phyloP scores from a whole-genome alignment of 2,329 filamentous ascomycete species.

The Stachybotrys echinatus region DNA sequence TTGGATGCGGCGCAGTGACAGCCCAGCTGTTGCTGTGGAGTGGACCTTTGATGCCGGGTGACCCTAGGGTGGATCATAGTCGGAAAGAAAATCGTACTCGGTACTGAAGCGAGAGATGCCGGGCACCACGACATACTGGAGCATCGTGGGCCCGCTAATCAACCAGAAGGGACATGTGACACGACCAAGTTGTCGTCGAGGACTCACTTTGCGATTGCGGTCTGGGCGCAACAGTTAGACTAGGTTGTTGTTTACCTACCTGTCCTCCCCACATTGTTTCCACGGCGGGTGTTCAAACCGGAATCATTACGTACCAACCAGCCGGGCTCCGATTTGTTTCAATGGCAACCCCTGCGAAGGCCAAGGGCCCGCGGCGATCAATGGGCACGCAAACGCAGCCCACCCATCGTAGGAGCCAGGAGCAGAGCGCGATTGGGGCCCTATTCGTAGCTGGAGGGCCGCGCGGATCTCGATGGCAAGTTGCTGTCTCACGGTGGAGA shows the following conservation, averaged over 20 bases:
- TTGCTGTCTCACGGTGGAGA: neutral
- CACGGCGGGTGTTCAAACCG: neutral
- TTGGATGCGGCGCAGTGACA: too few species aligned
- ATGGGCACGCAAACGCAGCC: neutral
- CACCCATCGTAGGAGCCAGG: neutral
- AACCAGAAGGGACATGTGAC: neutral
- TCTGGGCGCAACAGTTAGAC: neutral
- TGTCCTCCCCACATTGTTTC: neutral
- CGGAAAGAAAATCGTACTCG: neutral
- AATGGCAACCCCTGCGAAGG: neutral
- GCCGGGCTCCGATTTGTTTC: neutral
- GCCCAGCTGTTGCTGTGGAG: too few species aligned
- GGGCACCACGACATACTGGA: neutral
- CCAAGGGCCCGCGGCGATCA: neutral
- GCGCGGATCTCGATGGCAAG: neutral
- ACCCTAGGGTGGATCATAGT: neutral
- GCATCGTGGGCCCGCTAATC: neutral
- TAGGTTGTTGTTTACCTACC: too few species aligned
- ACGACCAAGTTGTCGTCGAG: neutral
- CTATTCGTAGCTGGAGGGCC: neutral
- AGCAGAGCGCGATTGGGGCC: neutral
- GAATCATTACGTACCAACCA: neutral
- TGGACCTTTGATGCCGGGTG: too few species aligned
- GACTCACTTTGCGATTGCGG: neutral
- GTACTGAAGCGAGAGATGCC: neutral